A percentile compares a stretch with the other conserved stretches of the same genome.
phyloP scores from a whole-genome alignment of 2,329 filamentous ascomycete genomes.

The Acrocalymma vagum region DNA sequence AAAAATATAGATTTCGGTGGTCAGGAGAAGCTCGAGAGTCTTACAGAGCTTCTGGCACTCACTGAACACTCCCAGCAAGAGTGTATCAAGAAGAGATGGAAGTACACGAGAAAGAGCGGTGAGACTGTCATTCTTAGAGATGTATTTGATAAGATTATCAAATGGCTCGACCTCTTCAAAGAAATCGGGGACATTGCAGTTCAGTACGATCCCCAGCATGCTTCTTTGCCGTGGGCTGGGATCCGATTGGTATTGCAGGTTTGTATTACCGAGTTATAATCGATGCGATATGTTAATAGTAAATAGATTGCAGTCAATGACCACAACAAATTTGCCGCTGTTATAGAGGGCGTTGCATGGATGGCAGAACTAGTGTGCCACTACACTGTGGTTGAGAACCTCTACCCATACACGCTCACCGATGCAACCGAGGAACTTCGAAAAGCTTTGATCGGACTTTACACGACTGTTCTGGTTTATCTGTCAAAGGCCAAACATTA shows the following conservation, averaged over 20 bases:
- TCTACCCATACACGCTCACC: conserved; percentile 2
- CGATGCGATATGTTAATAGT: conserved; percentile 9
- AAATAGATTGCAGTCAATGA: conserved; percentile 15
- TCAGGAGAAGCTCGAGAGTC: conserved; percentile 18
- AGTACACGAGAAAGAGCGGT: conserved; percentile 15
- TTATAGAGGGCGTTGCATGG: conserved; percentile 11
- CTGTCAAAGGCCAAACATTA: conserved; percentile 15
- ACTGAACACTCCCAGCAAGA: conserved; percentile 10
- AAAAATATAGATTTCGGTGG: conserved; percentile 18
- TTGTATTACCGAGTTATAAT: conserved; percentile 3
- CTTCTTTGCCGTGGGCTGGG: conserved; percentile 41
- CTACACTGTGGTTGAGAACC: conserved; percentile 9
- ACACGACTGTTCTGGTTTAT: conserved; percentile 12
- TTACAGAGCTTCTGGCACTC: conserved; percentile 14
- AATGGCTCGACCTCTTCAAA: conserved; percentile 37
- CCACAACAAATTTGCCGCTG: neutral
- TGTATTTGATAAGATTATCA: conserved; percentile 32
- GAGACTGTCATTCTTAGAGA: conserved; percentile 32
- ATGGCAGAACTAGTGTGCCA: conserved; percentile 10
- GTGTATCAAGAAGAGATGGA: conserved; percentile 16
- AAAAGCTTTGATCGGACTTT: conserved; percentile 9
- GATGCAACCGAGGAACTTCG: conserved; percentile 1
- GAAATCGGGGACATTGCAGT: conserved; percentile 36
- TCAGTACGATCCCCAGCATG: conserved; percentile 43
- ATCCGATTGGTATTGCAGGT: conserved; percentile 42